Evolutionary conservation across 768 basidiomycete species (phyloP), one percentile per base, ranked within the genome.

Genomic region (Tulasnella sp.): DNA sequence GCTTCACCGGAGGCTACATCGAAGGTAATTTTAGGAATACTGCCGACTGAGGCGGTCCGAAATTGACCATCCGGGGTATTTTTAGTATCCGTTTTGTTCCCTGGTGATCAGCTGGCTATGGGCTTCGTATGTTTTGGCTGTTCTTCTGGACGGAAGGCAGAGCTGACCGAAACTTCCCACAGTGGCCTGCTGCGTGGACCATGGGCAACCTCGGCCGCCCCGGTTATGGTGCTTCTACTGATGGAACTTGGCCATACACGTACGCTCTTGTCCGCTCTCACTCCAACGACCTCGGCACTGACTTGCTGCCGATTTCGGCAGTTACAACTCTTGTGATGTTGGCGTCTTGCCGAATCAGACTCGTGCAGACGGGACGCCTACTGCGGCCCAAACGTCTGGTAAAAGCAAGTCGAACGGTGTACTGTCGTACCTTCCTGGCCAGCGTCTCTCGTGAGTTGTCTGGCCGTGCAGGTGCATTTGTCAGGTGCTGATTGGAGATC

Each of bases 101-200:
- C 91, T 0, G 91, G 91, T 0, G 87, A 89, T 79, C 86, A 87
- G n/a, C 81, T 85, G 70, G 87, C 90, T 3, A 78, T 79, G 74
- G 88, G 88, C 39, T 87, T 86, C 81, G 86, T 87, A 80, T 79
- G 87, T 85, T 37, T 23, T 74, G 1, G 39, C 48, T 79, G n/a
- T 75, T 11, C 23, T 70, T 40, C 13, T 70, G 7, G 26, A 40
- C 35, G 73, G 13, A 5, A 37, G 37, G 4, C 40, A 26, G 7
- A n/a, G 69, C 67, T 72, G 10, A 77, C 23, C 35, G 61, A 29
- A 57, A 77, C 61, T 67, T 37, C 48, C 77, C 51, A 7, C 74
- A 91, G 90, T 94, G 93, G 94, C 94, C 93, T 48, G 93, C 92
- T 80, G 89, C 88, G 2, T 95, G 94, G 94, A 93, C 92, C 26